phyloP scores from a whole-genome alignment of 2,329 filamentous ascomycete genomes.

The Apiospora phragmitis region DNA sequence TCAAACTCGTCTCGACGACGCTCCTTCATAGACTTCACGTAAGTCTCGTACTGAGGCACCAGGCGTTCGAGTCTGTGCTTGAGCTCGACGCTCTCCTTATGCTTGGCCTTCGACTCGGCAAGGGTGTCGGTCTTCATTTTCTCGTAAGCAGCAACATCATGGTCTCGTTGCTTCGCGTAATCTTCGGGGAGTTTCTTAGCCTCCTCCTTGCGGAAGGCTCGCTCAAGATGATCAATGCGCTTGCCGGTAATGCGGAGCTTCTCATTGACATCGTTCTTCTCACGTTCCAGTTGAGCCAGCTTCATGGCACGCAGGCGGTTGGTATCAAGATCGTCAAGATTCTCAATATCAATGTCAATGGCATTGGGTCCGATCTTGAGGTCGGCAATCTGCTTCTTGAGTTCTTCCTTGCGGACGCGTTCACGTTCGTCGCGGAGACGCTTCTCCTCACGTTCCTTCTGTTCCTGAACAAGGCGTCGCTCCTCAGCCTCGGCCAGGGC shows the following conservation, averaged over 20 bases:
- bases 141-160: constrained; percentile 79
- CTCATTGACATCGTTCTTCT: constrained; percentile 95
- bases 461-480: constrained; percentile 86
- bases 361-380: constrained; percentile 85
- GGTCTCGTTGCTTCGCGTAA: constrained; percentile 78
- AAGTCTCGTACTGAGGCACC: constrained; percentile 80
- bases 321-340: constrained; percentile 84
- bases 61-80: constrained; percentile 90
- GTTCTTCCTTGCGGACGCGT: constrained; percentile 86
- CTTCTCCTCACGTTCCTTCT: constrained; percentile 84
- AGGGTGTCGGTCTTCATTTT: constrained; percentile 75
- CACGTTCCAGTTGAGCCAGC: constrained; percentile 91
- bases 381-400: constrained; percentile 89
- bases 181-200: constrained; percentile 86
- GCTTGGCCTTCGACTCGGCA: constrained; percentile 79
- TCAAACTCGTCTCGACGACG: constrained; percentile 94
- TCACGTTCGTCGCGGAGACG: constrained; percentile 85
- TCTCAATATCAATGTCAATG: constrained; percentile 72
- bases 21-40: constrained; percentile 79
- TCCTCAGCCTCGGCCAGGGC: constrained; percentile 88
- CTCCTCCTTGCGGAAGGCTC: constrained; percentile 95
- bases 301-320: constrained; percentile 92
- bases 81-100: constrained; percentile 87
- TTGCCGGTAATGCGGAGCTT: constrained; percentile 89
- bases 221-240: constrained; percentile 94